These are phyloP conservation scores for Mucor racemosus DNA, from an alignment of 371 early-diverging fungal species.

Conservation along the genomic window DNA sequence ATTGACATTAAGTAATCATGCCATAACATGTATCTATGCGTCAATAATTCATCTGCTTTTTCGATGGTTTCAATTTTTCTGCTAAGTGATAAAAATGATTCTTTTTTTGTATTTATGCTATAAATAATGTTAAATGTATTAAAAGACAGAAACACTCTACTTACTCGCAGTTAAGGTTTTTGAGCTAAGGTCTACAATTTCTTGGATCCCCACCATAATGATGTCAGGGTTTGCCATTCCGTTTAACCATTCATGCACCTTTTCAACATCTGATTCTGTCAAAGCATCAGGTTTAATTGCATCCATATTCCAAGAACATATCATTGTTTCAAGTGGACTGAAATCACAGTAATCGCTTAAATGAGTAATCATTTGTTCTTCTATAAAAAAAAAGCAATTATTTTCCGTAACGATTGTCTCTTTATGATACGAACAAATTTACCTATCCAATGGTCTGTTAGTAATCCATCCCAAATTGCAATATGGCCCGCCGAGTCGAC, in stretches of 20 bases:
- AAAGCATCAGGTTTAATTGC: constrained; percentile 54
- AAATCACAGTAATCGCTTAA: constrained; percentile 58
- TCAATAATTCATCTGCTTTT: constrained; percentile 46
- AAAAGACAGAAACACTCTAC: background rate
- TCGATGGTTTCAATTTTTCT: constrained; percentile 45
- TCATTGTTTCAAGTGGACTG: constrained; percentile 54
- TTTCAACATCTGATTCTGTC: constrained; percentile 38
- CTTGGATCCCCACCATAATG: constrained; percentile 80
- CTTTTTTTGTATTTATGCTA: background rate
- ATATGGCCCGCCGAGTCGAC: constrained; percentile 66
- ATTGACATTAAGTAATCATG: constrained; percentile 57
- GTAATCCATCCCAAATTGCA: constrained; percentile 77
- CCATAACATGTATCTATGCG: constrained; percentile 70
- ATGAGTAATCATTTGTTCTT: constrained; percentile 46
- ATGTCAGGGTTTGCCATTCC: constrained; percentile 67
- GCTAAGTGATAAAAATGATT: constrained; percentile 8
- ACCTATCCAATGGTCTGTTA: constrained; percentile 71
- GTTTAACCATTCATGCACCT: constrained; percentile 53
- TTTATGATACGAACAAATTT: constrained; percentile 15
- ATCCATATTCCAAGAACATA: constrained; percentile 80
- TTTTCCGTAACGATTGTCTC: background rate
- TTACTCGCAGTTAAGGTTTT: constrained; percentile 64
- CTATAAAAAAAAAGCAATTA: constrained; percentile 27
- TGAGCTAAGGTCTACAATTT: constrained; percentile 76
- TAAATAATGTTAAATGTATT: background rate